Conservation (phyloP, 345 rosid species). For the Arabis hirsuta region DNA sequence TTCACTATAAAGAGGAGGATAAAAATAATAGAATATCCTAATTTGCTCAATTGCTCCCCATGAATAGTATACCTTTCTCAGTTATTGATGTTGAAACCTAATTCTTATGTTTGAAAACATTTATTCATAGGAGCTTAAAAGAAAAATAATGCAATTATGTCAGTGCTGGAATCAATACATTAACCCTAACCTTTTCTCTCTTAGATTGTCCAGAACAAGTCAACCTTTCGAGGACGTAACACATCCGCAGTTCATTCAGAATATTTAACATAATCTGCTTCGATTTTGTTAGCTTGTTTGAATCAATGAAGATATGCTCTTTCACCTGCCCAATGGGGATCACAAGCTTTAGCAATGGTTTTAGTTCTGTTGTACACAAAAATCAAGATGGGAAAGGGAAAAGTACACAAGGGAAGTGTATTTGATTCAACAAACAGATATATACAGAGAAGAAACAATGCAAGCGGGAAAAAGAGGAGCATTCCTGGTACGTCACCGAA, state of each 20-base stretch:
- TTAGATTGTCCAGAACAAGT: constrained; percentile 53
- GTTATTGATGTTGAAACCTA: constrained; percentile 23
- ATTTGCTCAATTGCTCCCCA: constrained; percentile 7
- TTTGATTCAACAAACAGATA: constrained; percentile 17
- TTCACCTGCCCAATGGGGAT: constrained; percentile 60
- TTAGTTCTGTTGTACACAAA: constrained; percentile 14
- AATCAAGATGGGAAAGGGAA: constrained; percentile 7
- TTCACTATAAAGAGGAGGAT: not conserved
- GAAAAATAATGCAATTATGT: constrained; percentile 17
- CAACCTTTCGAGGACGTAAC: constrained; percentile 63
- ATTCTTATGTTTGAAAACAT: constrained; percentile 18
- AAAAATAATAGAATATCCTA: constrained; percentile 21
- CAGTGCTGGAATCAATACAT: constrained; percentile 22
- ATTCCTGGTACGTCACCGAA: not conserved
- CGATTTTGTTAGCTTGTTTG: constrained; percentile 79
- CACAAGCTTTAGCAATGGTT: constrained; percentile 30
- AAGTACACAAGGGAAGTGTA: not conserved
- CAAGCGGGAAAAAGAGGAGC: not conserved
- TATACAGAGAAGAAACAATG: constrained; percentile 22
- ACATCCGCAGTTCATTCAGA: constrained; percentile 85
- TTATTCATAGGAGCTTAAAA: constrained; percentile 1
- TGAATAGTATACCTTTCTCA: not conserved
- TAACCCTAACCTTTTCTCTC: constrained; percentile 67
- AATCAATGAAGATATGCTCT: constrained; percentile 68
- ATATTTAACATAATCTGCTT: constrained; percentile 80